phyloP scores from a whole-genome alignment of 2,329 filamentous ascomycete genomes.

The Aspergillus tubingensis region DNA sequence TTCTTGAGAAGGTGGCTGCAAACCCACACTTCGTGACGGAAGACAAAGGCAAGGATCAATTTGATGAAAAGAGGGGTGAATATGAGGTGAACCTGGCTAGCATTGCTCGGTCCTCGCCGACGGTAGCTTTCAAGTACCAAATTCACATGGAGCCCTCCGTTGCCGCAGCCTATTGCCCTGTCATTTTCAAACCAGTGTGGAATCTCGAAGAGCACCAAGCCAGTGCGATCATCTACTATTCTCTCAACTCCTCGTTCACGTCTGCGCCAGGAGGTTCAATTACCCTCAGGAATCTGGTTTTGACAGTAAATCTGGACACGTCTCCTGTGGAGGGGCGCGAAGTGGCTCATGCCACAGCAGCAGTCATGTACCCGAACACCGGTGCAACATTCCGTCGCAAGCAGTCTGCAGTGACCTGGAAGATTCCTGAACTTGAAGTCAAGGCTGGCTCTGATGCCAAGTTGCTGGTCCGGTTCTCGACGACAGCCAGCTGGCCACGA shows the following conservation, averaged over 20 bases:
- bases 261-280: conserved; percentile 49
- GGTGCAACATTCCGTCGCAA: conserved; percentile 50
- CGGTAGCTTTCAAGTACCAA: conserved; percentile 90
- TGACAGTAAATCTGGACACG: conserved; percentile 56
- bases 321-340: conserved; percentile 43
- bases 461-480: conserved; percentile 79
- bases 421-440: conserved; percentile 52
- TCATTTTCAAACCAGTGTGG: conserved; percentile 75
- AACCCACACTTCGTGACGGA: conserved; percentile 89
- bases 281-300: conserved; percentile 73
- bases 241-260: conserved; percentile 71
- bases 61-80: conserved; percentile 68
- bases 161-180: conserved; percentile 64
- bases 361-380: conserved; percentile 50
- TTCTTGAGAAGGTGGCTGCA: conserved; percentile 88
- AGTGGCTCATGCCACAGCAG: conserved; percentile 43
- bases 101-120: conserved; percentile 63
- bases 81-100: conserved; percentile 75
- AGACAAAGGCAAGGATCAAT: conserved; percentile 39
- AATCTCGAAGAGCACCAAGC: conserved; percentile 81
- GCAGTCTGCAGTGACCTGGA: conserved; percentile 49
- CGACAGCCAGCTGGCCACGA: conserved; percentile 68
- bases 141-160: conserved; percentile 68
- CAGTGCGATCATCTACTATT: conserved; percentile 82
- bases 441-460: conserved; percentile 63